Evolutionary conservation across 2,329 filamentous ascomycete genomes (phyloP).

Genomic region (Colletotrichum sp.): DNA sequence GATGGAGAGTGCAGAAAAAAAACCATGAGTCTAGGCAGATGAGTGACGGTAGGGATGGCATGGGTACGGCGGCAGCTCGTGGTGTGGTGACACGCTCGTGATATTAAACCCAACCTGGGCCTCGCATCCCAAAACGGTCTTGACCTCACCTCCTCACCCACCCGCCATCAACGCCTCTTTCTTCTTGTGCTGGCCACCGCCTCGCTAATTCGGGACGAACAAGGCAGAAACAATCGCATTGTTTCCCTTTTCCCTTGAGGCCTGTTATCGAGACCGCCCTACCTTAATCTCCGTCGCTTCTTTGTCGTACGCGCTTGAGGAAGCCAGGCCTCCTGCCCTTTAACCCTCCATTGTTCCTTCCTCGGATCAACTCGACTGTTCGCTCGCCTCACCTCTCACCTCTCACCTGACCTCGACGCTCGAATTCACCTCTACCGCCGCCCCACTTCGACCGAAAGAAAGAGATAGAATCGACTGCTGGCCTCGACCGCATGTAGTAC

Average conservation of each 20-base stretch:
- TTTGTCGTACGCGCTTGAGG: constrained; percentile 9
- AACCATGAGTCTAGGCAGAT: not conserved
- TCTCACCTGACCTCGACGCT: not conserved
- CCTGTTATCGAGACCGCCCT: constrained; percentile 8
- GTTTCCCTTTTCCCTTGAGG: constrained; percentile 14
- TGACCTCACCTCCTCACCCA: constrained; percentile 4
- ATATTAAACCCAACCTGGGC: constrained; percentile 15
- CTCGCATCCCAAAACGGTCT: constrained; percentile 5
- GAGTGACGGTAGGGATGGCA: constrained; percentile 8
- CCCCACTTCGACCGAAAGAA: not conserved
- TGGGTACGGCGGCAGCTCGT: constrained; percentile 1
- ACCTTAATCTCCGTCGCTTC: not conserved
- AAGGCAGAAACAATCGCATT: constrained; percentile 19
- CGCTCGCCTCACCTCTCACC: not conserved
- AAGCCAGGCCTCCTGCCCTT: constrained; percentile 12
- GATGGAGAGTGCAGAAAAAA: not conserved
- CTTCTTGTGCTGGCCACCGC: not conserved
- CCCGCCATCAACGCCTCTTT: not conserved
- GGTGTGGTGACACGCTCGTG: not conserved
- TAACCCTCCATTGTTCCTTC: constrained; percentile 1
- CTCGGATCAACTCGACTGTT: not conserved
- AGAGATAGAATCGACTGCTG: not conserved
- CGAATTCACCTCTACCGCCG: not conserved
- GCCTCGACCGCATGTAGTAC: not conserved
- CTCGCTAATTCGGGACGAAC: constrained; percentile 4